Conservation (phyloP, 2,329 filamentous ascomycete species). For the Neobulgaria alba region DNA sequence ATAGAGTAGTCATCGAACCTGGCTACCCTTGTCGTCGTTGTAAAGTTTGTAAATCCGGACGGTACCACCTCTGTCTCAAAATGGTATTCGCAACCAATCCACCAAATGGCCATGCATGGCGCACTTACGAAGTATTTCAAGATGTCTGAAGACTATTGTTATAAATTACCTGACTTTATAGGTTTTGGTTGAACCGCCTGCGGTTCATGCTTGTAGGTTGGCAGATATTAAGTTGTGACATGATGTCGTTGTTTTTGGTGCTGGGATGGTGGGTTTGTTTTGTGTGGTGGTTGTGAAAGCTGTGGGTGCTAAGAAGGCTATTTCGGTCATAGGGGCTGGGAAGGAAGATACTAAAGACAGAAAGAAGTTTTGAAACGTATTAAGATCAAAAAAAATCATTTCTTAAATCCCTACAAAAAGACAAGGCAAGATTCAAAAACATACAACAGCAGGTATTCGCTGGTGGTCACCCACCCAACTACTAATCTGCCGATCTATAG, state of each 20-base stretch:
- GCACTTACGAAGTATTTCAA: constrained; percentile 42
- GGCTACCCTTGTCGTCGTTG: constrained; percentile 38
- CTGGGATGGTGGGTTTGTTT: constrained; percentile 40
- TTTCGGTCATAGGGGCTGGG: too few species aligned
- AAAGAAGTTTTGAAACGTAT: too few species aligned
- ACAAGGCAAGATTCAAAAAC: too few species aligned
- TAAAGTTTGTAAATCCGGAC: constrained; percentile 33
- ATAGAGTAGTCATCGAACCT: constrained; percentile 41
- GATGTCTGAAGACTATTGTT: constrained; percentile 38
- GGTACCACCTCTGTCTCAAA: constrained; percentile 35
- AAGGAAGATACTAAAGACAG: too few species aligned
- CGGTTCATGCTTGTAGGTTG: constrained; percentile 37
- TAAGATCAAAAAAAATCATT: too few species aligned
- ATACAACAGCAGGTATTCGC: too few species aligned
- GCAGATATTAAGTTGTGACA: constrained; percentile 34
- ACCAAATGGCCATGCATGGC: constrained; percentile 37
- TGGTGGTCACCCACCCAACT: too few species aligned
- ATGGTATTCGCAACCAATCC: constrained; percentile 43
- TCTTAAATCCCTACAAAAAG: too few species aligned
- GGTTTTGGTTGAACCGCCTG: constrained; percentile 42
- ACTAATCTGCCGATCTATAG: too few species aligned
- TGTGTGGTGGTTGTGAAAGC: constrained; percentile 39
- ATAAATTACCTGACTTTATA: constrained; percentile 37
- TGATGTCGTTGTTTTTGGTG: constrained; percentile 40
- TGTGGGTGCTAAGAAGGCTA: constrained; percentile 36